A percentile compares a stretch with the other conserved stretches of the same genome.
phyloP scores from a whole-genome alignment of 805 yeast genomes.

The Cyberlindnera maritima region DNA sequence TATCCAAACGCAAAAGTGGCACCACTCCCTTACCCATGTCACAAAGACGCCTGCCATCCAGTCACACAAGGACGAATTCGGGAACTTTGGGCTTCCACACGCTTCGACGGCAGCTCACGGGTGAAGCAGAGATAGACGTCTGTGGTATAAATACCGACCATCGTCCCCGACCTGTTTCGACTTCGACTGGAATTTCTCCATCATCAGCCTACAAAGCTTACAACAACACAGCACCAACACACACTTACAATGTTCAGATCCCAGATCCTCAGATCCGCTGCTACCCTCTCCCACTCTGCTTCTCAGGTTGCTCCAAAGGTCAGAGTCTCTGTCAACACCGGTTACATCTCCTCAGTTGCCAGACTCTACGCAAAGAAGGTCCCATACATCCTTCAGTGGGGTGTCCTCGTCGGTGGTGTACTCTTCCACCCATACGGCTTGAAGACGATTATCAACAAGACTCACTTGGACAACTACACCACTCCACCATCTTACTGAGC shows the following conservation, averaged over 20 bases:
- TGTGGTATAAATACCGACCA: not conserved
- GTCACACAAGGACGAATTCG: not conserved
- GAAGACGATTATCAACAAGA: conserved; percentile 8
- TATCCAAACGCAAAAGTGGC: conserved; percentile 6
- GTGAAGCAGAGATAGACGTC: not conserved
- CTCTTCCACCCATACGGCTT: conserved; percentile 26
- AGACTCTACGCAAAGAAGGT: conserved; percentile 19
- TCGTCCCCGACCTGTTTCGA: not conserved
- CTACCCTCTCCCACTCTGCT: conserved; percentile 21
- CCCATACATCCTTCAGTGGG: conserved; percentile 26
- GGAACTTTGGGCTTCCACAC: not conserved
- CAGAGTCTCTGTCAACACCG: conserved; percentile 20
- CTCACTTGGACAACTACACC: conserved; percentile 7
- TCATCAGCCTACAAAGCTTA: conserved; percentile 1
- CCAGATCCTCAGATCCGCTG: conserved; percentile 27
- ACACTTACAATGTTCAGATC: conserved; percentile 26
- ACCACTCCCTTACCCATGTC: conserved; percentile 1
- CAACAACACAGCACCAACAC: not conserved
- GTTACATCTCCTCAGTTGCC: conserved; percentile 8
- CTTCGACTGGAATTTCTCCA: not conserved
- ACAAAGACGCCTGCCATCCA: not conserved
- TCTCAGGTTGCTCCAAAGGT: conserved; percentile 21
- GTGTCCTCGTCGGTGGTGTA: conserved; percentile 15
- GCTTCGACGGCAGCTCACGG: not conserved
- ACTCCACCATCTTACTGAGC: conserved; percentile 5